Conservation (phyloP, 805 yeast genomes). For the Candida vartiovaarae region DNA sequence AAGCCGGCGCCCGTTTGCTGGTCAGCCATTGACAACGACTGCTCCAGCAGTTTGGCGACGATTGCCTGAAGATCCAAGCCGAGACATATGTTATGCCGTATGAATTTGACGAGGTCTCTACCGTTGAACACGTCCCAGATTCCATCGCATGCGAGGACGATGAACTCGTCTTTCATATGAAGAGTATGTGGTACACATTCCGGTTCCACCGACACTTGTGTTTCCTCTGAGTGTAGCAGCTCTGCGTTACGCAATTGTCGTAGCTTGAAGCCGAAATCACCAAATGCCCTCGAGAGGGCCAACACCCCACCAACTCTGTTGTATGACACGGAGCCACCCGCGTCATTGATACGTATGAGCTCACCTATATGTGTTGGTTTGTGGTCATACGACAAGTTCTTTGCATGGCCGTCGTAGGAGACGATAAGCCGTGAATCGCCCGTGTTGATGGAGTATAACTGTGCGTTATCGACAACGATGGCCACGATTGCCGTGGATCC, state of each 20-base stretch:
- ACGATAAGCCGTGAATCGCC: constrained; percentile 72
- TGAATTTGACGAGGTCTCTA: constrained; percentile 42
- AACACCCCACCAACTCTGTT: constrained; percentile 94
- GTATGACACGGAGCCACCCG: constrained; percentile 89
- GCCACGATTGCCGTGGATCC: constrained; percentile 50
- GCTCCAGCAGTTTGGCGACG: constrained; percentile 52
- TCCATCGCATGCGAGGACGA: constrained; percentile 77
- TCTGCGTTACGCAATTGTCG: constrained; percentile 25
- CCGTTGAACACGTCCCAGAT: constrained; percentile 71
- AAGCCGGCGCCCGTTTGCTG: constrained; percentile 74
- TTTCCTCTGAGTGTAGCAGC: constrained; percentile 35
- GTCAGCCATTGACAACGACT: constrained; percentile 63
- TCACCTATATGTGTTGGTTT: constrained; percentile 96
- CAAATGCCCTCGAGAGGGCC: constrained; percentile 89
- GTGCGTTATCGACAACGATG: constrained; percentile 34
- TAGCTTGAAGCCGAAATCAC: constrained; percentile 54
- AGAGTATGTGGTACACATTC: constrained; percentile 56
- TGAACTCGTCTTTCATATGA: constrained; percentile 49
- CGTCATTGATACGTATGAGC: constrained; percentile 79
- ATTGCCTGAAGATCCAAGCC: constrained; percentile 57
- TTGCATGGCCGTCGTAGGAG: constrained; percentile 42
- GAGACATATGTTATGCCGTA: constrained; percentile 49
- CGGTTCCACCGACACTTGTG: constrained; percentile 75
- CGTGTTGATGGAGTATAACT: constrained; percentile 56
- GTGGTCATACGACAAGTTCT: constrained; percentile 68